Base-by-base conservation (phyloP, 1,284 basidiomycete species). In the Violaceomyces palustris region DNA sequence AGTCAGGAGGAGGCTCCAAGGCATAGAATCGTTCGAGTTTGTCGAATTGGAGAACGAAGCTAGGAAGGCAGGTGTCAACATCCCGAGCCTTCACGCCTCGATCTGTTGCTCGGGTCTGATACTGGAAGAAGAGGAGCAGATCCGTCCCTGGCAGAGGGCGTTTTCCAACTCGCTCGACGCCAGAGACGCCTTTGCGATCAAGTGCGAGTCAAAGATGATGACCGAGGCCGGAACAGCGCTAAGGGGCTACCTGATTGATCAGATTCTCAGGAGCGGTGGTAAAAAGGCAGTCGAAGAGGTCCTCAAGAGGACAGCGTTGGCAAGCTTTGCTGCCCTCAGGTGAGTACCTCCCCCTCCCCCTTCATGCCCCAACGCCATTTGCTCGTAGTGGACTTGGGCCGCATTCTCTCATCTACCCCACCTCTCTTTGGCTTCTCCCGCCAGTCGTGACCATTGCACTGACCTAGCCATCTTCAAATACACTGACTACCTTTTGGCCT, bases 271-370 rank as follows among this genome's bases (percentile, higher is more conserved):
- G 6, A 52, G 50, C 10, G 52, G 61, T 6, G 67, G 64, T 8
- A 52, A 55, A 2, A 60, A 53, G 25, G 64, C 56, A 5, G 67
- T 56, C 2, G 49, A 54, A 22, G 77, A 80, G 53, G 72, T 80
- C 45, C 73, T 81, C 64, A 80, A 80, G 59, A 73, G 75, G n/a
- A 81, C 79, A 0, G 75, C 77, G 0, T 67, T 80, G 8, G 79
- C 79, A 3, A 78, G 79, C 37, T 76, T 79, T 36, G 76, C 76
- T 0, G 80, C 79, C 3, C 75, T 81, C 39, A 75, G 78, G 8
- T 58, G 21, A 37, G 17, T 25, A 3, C 21, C 2, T 15, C n/a
- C n/a, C n/a, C n/a, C n/a, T n/a, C n/a, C n/a, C n/a, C n/a, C n/a
- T n/a, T n/a, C n/a, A n/a, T n/a, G n/a, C n/a, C n/a, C n/a, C n/a